These are phyloP conservation scores for Gloeopeniophorella convolvens DNA, from an alignment of 768 basidiomycete genomes.

Conservation along the genomic window DNA sequence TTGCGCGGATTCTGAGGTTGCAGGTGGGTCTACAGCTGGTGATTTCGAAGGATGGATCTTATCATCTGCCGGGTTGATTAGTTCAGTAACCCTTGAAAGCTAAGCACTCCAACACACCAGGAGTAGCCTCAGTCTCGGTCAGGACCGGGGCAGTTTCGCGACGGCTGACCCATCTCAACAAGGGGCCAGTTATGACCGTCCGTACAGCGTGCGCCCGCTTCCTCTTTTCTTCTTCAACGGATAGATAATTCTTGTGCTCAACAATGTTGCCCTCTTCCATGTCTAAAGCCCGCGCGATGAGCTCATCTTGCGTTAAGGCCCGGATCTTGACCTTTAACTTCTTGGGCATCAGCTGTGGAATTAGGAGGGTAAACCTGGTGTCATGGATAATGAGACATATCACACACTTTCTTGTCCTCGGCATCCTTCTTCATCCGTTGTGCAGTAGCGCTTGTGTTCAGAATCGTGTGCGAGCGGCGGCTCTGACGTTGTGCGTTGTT, in stretches of 20 bases:
- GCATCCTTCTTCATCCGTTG: slow-evolving; percentile 57
- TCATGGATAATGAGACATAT: too few relatives aligned
- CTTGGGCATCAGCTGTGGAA: slow-evolving; percentile 42
- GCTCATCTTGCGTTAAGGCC: slow-evolving; percentile 69
- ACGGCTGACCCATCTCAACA: slow-evolving; percentile 66
- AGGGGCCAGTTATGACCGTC: slow-evolving; percentile 54
- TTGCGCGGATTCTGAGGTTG: background rate
- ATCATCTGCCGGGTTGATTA: slow-evolving; percentile 1
- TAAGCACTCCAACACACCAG: slow-evolving; percentile 21
- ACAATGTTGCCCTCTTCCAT: slow-evolving; percentile 81
- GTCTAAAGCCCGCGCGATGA: slow-evolving; percentile 76
- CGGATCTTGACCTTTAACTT: slow-evolving; percentile 48
- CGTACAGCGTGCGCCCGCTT: slow-evolving; percentile 59
- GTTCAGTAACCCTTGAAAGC: too few relatives aligned
- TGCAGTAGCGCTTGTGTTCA: slow-evolving; percentile 63
- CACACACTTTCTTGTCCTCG: slow-evolving; percentile 53
- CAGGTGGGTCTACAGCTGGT: background rate
- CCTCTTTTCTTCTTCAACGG: slow-evolving; percentile 76
- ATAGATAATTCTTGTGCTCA: slow-evolving; percentile 74
- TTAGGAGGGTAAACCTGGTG: background rate
- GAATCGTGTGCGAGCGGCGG: slow-evolving; percentile 59
- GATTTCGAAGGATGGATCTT: background rate
- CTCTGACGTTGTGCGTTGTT: slow-evolving; percentile 45
- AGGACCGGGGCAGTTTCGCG: slow-evolving; percentile 49
- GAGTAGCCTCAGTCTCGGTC: slow-evolving; percentile 28